Conservation (phyloP, 2,329 filamentous ascomycete species). For the Alternaria solani region DNA sequence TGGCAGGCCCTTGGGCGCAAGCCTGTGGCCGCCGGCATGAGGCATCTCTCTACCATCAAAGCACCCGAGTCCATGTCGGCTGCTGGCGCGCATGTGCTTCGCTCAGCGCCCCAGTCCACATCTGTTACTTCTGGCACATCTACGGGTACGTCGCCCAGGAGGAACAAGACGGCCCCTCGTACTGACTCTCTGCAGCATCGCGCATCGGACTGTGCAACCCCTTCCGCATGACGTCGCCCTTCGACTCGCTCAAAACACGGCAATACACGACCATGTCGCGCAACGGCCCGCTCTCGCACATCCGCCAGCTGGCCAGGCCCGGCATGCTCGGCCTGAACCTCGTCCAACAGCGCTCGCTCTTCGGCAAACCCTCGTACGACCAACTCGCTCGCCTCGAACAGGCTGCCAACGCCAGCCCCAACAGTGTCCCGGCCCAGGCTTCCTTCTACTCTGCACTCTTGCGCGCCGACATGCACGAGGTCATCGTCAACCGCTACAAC, state of each 20-base stretch:
- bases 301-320: constrained; percentile 40
- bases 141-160: constrained; percentile 29
- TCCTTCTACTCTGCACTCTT: constrained; percentile 92
- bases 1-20: constrained; percentile 42
- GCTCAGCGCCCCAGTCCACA: constrained; percentile 19
- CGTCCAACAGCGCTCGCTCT: constrained; percentile 55
- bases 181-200: constrained; percentile 35
- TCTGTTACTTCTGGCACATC: constrained; percentile 26
- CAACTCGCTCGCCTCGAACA: constrained; percentile 86
- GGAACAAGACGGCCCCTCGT: neutral
- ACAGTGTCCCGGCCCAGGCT: constrained; percentile 86
- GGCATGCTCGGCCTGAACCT: constrained; percentile 51
- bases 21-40: constrained; percentile 28
- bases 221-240: constrained; percentile 40
- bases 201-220: constrained; percentile 48
- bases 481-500: constrained; percentile 88
- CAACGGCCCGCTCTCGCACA: constrained; percentile 42
- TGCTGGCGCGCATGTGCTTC: constrained; percentile 17
- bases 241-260: constrained; percentile 34
- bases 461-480: constrained; percentile 91
- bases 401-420: constrained; percentile 90
- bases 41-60: constrained; percentile 30
- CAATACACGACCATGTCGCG: constrained; percentile 53
- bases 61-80: constrained; percentile 10
- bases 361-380: constrained; percentile 60